Evolutionary conservation across 345 rosid genomes (phyloP).

Genomic region (Lumnitzera racemosa): DNA sequence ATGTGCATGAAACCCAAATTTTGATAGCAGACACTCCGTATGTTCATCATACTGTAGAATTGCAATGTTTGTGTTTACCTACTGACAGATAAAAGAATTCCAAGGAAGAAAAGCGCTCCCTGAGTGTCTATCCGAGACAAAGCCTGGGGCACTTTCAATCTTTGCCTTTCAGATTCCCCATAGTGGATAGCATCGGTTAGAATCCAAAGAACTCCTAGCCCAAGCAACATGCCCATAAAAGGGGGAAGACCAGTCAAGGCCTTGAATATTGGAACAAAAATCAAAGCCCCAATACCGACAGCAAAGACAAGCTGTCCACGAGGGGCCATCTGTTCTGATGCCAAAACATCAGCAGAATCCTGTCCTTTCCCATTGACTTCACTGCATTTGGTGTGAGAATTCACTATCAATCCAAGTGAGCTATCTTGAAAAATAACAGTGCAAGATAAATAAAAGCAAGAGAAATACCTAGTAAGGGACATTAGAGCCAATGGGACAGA

Average conservation of each 20-base stretch:
- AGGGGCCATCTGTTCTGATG: constrained; percentile 91
- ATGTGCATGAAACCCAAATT: too few relatives aligned
- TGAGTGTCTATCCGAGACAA: constrained; percentile 89
- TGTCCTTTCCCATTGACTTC: constrained; percentile 85
- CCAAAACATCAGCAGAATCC: constrained; percentile 48
- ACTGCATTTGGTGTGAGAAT: constrained; percentile 32
- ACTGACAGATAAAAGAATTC: constrained; percentile 86
- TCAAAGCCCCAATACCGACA: constrained; percentile 80
- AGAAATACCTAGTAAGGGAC: constrained; percentile 76
- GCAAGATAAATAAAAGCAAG: constrained; percentile 8
- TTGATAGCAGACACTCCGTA: neutral
- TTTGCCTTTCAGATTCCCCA: constrained; percentile 88
- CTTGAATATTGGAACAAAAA: constrained; percentile 90
- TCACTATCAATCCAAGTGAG: constrained; percentile 19
- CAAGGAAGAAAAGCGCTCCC: constrained; percentile 91
- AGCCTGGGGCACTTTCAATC: constrained; percentile 91
- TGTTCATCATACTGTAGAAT: constrained; percentile 1
- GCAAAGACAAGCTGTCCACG: constrained; percentile 79
- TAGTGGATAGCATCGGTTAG: constrained; percentile 92
- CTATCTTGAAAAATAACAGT: constrained; percentile 4
- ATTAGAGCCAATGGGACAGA: constrained; percentile 78
- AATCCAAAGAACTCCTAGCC: constrained; percentile 97
- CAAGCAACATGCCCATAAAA: constrained; percentile 85
- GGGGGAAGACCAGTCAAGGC: constrained; percentile 96
- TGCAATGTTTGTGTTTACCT: constrained; percentile 35